Conservation (phyloP, 371 early-diverging fungal genomes). For the Actinomucor elegans region DNA sequence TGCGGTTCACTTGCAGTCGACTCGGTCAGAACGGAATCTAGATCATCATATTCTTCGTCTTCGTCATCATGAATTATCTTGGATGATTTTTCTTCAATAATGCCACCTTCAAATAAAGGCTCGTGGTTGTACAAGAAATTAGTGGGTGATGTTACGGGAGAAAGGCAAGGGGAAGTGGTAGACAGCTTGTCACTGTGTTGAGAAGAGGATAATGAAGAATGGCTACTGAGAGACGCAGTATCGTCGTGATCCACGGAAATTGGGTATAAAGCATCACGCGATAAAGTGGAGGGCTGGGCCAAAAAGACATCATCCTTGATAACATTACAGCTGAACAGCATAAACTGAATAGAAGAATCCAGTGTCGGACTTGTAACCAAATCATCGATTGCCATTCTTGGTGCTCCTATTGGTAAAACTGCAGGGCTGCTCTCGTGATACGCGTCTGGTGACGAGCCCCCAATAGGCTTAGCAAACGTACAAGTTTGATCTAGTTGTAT, state of each 20-base stretch:
- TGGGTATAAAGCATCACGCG: neutral
- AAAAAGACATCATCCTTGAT: conserved; percentile 29
- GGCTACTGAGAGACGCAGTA: conserved; percentile 26
- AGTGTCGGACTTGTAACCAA: conserved; percentile 24
- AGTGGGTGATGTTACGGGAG: conserved; percentile 30
- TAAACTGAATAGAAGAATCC: conserved; percentile 13
- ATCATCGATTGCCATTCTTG: conserved; percentile 23
- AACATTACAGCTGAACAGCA: conserved; percentile 9
- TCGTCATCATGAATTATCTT: neutral
- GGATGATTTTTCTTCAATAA: conserved; percentile 3
- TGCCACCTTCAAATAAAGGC: conserved; percentile 33
- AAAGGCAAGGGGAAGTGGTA: conserved; percentile 13
- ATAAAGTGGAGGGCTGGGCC: conserved; percentile 13
- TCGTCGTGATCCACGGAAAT: conserved; percentile 16
- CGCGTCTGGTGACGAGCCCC: conserved; percentile 20
- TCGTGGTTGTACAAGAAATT: conserved; percentile 33
- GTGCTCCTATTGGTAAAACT: conserved; percentile 25
- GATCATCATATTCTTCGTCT: conserved; percentile 2
- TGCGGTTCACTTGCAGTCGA: neutral
- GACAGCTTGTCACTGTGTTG: conserved; percentile 10
- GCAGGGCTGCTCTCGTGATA: conserved; percentile 27
- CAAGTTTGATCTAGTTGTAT: neutral
- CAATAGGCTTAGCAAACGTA: conserved; percentile 22
- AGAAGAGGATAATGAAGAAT: conserved; percentile 16
- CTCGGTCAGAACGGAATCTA: neutral